Percentiles rank a stretch among this genome's conserved stretches.
Evolutionary conservation across 2,329 filamentous ascomycete species (phyloP).

Genomic region (Colletotrichum sojae): DNA sequence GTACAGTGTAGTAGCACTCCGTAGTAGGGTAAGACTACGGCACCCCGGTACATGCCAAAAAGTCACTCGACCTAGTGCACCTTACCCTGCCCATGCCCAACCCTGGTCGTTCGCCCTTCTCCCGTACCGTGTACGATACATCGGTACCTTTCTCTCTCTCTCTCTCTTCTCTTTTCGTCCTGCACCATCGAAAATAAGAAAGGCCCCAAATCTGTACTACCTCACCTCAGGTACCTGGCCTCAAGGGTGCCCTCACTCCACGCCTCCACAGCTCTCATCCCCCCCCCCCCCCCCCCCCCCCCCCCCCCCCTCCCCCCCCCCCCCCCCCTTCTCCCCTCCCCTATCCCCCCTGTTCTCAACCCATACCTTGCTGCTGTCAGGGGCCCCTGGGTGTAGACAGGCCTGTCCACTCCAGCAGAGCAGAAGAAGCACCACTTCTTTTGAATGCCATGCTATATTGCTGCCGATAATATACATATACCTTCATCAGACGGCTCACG

Average conservation of each 20-base stretch:
- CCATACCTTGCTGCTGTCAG: slow-evolving; percentile 37
- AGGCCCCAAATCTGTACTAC: slow-evolving; percentile 39
- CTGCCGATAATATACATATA: slow-evolving; percentile 45
- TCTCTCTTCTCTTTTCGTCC: slow-evolving; percentile 41
- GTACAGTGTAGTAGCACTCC: slow-evolving; percentile 2
- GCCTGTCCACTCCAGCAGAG: slow-evolving; percentile 32
- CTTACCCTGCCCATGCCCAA: background rate
- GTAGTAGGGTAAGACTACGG: slow-evolving; percentile 10
- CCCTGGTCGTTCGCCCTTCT: background rate
- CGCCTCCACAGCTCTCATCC: slow-evolving; percentile 42
- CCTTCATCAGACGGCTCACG: slow-evolving; percentile 43
- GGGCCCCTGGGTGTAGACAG: slow-evolving; percentile 23
- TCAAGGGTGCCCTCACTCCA: slow-evolving; percentile 39
- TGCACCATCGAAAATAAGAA: slow-evolving; percentile 40
- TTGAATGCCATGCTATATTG: slow-evolving; percentile 40
- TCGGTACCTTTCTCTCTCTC: slow-evolving; percentile 19
- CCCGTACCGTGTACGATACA: background rate
- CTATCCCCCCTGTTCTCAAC: slow-evolving; percentile 40
- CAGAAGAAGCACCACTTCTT: slow-evolving; percentile 39
- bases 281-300: slow-evolving; percentile 40
- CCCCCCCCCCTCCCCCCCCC: slow-evolving; percentile 37
- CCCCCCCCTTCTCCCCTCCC: slow-evolving; percentile 40
- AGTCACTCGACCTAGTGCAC: slow-evolving; percentile 42
- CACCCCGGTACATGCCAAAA: slow-evolving; percentile 40
- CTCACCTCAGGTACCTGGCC: slow-evolving; percentile 38